These are phyloP conservation scores for Rhododendron ferrugineum DNA, from an alignment of 148 eudicot genomes.

Conservation along the genomic window DNA sequence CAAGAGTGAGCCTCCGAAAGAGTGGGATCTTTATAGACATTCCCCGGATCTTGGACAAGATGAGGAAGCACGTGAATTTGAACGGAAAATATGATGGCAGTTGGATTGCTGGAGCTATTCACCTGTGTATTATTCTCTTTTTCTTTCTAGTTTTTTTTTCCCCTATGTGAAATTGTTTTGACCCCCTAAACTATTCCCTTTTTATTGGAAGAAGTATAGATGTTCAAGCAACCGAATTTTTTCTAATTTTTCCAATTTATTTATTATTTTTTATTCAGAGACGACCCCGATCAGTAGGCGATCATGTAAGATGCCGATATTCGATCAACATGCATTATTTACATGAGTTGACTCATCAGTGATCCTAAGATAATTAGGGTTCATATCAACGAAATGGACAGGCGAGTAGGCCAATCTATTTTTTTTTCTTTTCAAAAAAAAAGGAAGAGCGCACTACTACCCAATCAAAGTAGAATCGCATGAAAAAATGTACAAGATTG, in stretches of 20 bases:
- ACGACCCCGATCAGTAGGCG: not conserved
- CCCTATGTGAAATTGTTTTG: no score
- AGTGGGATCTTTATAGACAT: constrained; percentile 25
- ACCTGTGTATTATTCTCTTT: not conserved
- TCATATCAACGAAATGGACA: no score
- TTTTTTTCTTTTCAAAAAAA: no score
- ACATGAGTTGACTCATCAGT: not conserved
- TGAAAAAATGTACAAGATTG: no score
- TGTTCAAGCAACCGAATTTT: not conserved
- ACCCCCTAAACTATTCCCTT: no score
- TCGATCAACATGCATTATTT: not conserved
- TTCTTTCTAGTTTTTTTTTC: no score
- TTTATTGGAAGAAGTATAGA: not conserved
- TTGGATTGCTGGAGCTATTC: not conserved
- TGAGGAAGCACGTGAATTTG: constrained; percentile 15
- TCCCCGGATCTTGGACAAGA: constrained; percentile 27
- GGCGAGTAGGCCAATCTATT: no score
- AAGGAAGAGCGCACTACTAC: no score
- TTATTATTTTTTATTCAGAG: no score
- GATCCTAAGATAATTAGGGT: no score
- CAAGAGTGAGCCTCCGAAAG: constrained; percentile 52
- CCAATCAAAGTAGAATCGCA: no score
- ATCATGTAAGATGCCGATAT: not conserved
- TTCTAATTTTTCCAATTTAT: not conserved
- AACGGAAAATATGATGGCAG: not conserved